Base-by-base conservation (phyloP, 306 rosid species). In the Comarum palustre region DNA sequence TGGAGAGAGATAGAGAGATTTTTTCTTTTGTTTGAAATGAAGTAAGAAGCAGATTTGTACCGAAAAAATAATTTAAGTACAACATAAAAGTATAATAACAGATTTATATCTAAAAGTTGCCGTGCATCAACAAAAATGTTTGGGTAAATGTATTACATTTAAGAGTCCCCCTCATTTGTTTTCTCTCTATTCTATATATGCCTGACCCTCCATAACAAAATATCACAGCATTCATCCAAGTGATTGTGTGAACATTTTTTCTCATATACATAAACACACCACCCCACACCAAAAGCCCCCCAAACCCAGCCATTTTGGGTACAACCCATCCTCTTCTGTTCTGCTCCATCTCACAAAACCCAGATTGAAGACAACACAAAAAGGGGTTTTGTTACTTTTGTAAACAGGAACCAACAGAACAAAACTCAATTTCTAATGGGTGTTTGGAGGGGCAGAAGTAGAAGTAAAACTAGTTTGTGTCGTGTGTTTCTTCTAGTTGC, bases 131-230 rank as follows among this genome's bases (percentile, higher is more conserved):
- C 4, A 34, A 34, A 34, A 34, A 34, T 4, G 1, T 34, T 34
- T 4, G 6, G 38, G 14, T 68, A 74, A 69, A 14, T n/a, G n/a
- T n/a, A n/a, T n/a, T n/a, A 65, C 73, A n/a, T n/a, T n/a, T n/a
- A n/a, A 77, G n/a, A 71, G 11, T 66, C 6, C 20, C 15, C 31
- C n/a, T n/a, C 25, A 50, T 68, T 55, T 22, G 14, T 41, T 4
- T 45, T 13, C 17, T 66, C 9, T 45, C 14, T 34, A 6, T 9
- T 60, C 47, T 73, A 8, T n/a, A 9, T 13, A 32, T 20, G 9
- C 68, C 55, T 39, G 65, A 63, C 12, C 70, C 70, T 64, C 66
- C 77, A 43, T 67, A 76, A 78, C 81, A 66, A 36, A 83, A 78
- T 42, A 80, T 20, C 73, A 59, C 79, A 72, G 51, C 55, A 12